Conservation (phyloP, 345 rosid genomes). For the Brassica carinata region DNA sequence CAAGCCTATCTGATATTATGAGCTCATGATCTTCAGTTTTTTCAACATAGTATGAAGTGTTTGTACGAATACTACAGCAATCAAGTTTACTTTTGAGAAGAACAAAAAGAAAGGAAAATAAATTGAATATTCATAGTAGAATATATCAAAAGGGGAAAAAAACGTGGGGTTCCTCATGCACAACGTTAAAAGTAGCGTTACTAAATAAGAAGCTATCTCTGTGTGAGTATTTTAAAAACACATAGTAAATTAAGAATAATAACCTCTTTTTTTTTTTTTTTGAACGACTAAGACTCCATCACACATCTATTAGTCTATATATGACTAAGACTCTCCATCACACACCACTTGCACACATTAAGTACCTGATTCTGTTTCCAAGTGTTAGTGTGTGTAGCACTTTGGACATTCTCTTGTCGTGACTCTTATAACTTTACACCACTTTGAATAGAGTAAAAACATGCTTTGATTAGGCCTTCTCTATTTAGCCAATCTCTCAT, state of each 20-base stretch:
- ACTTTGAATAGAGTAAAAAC: constrained; percentile 32
- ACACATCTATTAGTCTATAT: constrained; percentile 24
- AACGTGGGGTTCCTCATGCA: not conserved
- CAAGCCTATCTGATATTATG: not conserved
- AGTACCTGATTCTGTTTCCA: constrained; percentile 39
- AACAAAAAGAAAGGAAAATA: not conserved
- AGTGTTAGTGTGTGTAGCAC: constrained; percentile 42
- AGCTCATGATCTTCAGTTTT: not conserved
- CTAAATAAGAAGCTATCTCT: constrained; percentile 24
- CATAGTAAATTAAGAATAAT: constrained; percentile 22
- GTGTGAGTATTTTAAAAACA: not conserved
- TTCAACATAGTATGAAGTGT: not conserved
- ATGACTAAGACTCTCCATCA: constrained; percentile 9
- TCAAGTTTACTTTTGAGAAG: not conserved
- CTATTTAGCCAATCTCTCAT: not conserved
- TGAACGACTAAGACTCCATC: not conserved
- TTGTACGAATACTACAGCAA: not conserved
- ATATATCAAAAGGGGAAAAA: not conserved
- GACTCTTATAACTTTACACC: constrained; percentile 33
- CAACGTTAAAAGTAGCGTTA: constrained; percentile 11
- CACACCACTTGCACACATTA: constrained; percentile 31
- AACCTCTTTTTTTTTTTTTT: not conserved
- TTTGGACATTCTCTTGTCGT: constrained; percentile 36
- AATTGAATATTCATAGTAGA: constrained; percentile 12
- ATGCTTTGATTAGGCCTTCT: constrained; percentile 27